Evolutionary conservation across 1,284 basidiomycete species (phyloP), one percentile per base, ranked within the genome.

Genomic region (Ceratorhiza oryzae-sativae): DNA sequence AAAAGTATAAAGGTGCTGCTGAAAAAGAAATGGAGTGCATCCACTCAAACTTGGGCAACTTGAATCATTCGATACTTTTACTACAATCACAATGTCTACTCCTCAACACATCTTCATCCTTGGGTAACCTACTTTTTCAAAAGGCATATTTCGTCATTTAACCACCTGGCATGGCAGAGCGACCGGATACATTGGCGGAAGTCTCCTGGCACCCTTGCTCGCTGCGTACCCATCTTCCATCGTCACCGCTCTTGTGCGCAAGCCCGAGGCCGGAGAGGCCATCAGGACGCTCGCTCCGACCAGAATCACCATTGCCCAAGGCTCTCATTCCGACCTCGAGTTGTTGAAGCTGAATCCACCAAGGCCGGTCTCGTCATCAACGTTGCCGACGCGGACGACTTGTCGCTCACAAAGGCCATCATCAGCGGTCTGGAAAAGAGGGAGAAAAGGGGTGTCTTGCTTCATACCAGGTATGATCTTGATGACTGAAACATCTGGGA

Each of bases 311-410:
- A 67, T 74, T 30, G 46, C 75, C 13, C 67, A 72, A 25, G 75
- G 75, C 23, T 73, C 56, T 12, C 75, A 75, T 39, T 63, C 71
- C 5, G 72, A 77, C 72, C 20, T 41, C 9, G 74, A 72, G 3
- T 73, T 9, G 72, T 77, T 49, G 51, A 61, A 23, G 62, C 71
- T 9, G 72, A 73, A 15, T 72, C 75, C 6, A 63, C 68, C 6
- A 56, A 48, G 12, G 74, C 76, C 3, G 76, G 77, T 46, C 65
- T 77, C 27, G 73, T 76, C 0, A 2, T 77, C 49, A 77, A 77
- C 48, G 15, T 63, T 30, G 76, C 53, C 20, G 74, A 75, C 51
- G 41, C 71, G 12, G 76, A 77, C 34, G 71, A 76, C 36, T 34
- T 73, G 0, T 49, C 20, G 18, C 72, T 77, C 62, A 70, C 48